A percentile compares a stretch with the other conserved stretches of the same genome.
Conservation (phyloP, 139 green algal species). For the Zygnema cylindricum region DNA sequence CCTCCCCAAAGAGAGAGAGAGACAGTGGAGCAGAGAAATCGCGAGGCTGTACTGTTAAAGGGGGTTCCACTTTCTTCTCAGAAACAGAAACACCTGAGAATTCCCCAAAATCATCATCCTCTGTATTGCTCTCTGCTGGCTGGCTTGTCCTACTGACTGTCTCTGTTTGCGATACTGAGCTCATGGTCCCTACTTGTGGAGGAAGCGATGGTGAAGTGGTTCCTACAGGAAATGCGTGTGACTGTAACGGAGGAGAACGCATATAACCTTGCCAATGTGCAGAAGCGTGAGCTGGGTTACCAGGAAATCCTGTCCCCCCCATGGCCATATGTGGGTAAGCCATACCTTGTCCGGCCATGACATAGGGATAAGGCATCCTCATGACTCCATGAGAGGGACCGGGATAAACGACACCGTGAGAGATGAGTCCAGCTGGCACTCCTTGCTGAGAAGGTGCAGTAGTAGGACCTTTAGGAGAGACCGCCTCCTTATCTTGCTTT, state of each 20-base stretch:
- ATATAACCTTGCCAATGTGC: background rate
- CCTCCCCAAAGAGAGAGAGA: background rate
- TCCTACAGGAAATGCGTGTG: background rate
- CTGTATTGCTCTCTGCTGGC: background rate
- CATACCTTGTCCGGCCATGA: background rate
- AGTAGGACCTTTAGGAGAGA: background rate
- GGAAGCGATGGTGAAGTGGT: no score
- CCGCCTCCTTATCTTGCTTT: background rate
- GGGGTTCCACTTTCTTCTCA: background rate
- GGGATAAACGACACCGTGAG: no score
- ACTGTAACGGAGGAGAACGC: background rate
- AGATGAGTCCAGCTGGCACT: background rate
- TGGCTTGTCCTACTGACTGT: background rate
- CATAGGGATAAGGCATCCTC: background rate
- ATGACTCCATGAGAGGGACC: no score
- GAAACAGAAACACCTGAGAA: background rate
- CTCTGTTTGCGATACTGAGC: background rate
- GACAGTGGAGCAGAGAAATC: background rate
- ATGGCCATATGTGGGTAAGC: background rate
- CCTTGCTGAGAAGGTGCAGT: background rate
- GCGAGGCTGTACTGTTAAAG: background rate
- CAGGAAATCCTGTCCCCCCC: background rate
- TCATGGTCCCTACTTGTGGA: no score
- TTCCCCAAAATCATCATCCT: background rate
- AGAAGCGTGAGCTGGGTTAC: background rate